Evolutionary conservation across 805 yeast species (phyloP).

Genomic region (Saccharomycopsis malanga): DNA sequence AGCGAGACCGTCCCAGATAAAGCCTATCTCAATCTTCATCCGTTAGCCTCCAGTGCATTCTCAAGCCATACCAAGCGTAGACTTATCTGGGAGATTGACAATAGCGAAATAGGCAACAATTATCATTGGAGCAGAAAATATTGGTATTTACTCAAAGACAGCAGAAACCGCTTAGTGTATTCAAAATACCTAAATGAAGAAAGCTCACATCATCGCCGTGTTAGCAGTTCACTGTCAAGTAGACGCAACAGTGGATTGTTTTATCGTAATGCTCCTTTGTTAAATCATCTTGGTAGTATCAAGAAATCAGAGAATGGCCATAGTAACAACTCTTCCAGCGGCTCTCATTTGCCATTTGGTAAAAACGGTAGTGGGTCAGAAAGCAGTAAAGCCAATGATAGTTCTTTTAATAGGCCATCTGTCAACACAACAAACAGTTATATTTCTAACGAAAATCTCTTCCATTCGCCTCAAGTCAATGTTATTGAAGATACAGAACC

Average conservation of each 20-base stretch:
- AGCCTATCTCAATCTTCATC: slow-evolving; percentile 2
- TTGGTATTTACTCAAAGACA: slow-evolving; percentile 10
- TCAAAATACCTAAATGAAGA: not conserved
- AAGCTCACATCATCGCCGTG: slow-evolving; percentile 71
- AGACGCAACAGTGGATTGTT: not conserved
- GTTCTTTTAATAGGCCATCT: no score
- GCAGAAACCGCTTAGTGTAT: slow-evolving; percentile 2
- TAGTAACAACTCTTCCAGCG: no score
- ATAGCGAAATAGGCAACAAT: slow-evolving; percentile 5
- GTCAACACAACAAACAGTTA: no score
- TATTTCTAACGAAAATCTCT: no score
- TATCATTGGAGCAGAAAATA: slow-evolving; percentile 9
- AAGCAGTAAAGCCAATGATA: no score
- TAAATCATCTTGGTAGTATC: no score
- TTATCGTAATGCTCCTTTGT: no score
- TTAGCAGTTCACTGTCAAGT: slow-evolving; percentile 7
- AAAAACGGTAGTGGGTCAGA: no score
- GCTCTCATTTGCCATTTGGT: no score
- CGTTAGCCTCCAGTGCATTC: slow-evolving; percentile 10
- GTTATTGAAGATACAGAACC: no score
- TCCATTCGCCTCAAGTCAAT: no score
- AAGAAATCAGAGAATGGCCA: no score
- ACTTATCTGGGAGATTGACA: slow-evolving; percentile 9
- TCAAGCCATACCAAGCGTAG: not conserved
- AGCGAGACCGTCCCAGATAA: not conserved